Base-by-base conservation (phyloP, 768 basidiomycete genomes). In the Agaricus sinodeliciosus region DNA sequence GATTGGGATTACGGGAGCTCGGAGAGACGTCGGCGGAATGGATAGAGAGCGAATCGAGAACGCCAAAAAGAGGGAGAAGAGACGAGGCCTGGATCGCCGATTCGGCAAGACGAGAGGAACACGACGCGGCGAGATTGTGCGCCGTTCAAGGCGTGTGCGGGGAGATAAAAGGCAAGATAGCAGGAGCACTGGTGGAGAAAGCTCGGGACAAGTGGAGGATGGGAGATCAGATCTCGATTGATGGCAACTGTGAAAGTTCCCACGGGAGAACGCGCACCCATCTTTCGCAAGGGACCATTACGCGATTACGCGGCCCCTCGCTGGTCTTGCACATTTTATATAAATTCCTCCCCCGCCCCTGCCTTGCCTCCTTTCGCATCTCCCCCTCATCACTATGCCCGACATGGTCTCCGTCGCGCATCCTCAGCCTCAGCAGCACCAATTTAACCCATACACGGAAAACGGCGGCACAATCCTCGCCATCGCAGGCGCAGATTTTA, bases 401-500 rank as follows among this genome's bases (percentile, higher is more conserved):
- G 70, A 66, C 57, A 73, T 73, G 67, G 61, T 70, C 42, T 65
- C 72, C 19, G 53, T 69, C 40, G 60, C 68, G 1, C 66, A 69
- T 42, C 61, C 65, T 34, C 65, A 65, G 31, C 71, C 71, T 35
- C 78, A 80, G 52, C 77, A 84, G 59, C 72, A 81, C 43, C 74
- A 76, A 39, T 94, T 95, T 73, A 85, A 90, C 63, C 93, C 93
- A 0, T 95, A 96, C 79, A 77, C 84, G 2, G 84, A 92, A 60
- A 97, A 97, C 61, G 95, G 95, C 27, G 95, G 96, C 25, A 94
- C 94, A 16, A 95, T 97, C 70, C 84, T 99, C 62, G 90, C 90
- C 63, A 90, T 98, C 65, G 92, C 94, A 4, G 96, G 95, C 49
- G 80, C 82, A 42, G 90, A 94, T 67, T 98, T 98, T 68, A 80